A percentile compares a stretch with the other conserved stretches of the same genome.
phyloP scores from a whole-genome alignment of 306 rosid species.

The Sphenostylis stenocarpa region DNA sequence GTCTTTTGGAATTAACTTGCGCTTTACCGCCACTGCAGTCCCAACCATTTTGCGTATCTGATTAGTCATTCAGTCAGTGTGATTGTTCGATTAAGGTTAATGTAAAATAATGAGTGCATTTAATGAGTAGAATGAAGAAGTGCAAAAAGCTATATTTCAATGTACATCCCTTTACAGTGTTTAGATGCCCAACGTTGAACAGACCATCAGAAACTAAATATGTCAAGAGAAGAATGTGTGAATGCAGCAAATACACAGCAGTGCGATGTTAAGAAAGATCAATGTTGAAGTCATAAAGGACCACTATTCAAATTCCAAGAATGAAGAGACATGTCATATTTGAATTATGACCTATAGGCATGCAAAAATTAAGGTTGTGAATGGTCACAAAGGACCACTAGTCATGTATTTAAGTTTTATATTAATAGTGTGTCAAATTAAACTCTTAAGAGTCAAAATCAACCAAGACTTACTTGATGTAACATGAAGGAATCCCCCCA shows the following conservation, averaged over 20 bases:
- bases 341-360: neutral
- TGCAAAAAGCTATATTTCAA: neutral
- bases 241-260: neutral
- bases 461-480: slow-evolving; percentile 73
- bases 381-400: neutral
- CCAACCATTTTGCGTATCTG: slow-evolving; percentile 95
- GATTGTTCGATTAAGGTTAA: neutral
- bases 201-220: neutral
- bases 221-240: neutral
- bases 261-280: neutral
- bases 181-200: neutral
- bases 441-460: neutral
- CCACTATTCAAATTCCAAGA: neutral
- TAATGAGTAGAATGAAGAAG: neutral
- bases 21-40: slow-evolving; percentile 84
- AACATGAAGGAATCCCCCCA: slow-evolving; percentile 98
- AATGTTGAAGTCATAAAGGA: neutral
- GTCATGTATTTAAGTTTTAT: neutral
- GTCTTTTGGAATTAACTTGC: slow-evolving; percentile 77
- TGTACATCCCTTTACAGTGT: neutral
- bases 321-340: neutral
- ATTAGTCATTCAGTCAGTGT: slow-evolving; percentile 24
- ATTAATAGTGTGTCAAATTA: neutral
- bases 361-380: neutral
- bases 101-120: slow-evolving; percentile 5